Conservation (phyloP, 805 yeast genomes). For the Barnettozyma californica region DNA sequence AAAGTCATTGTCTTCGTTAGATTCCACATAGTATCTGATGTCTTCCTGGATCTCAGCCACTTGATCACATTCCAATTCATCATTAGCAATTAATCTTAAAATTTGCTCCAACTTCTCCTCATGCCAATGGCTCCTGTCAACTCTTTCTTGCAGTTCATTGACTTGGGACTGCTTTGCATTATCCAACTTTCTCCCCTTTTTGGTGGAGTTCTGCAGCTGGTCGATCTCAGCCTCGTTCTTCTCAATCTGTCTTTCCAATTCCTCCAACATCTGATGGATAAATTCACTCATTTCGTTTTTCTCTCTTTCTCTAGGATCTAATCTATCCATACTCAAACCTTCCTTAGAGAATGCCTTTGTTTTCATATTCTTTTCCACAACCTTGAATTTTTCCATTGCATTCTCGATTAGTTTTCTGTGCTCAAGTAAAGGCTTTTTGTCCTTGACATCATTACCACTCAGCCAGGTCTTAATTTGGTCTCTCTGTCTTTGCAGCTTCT, state of each 20-base stretch:
- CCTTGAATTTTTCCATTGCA: conserved; percentile 95
- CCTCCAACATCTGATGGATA: conserved; percentile 67
- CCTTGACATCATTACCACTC: conserved; percentile 85
- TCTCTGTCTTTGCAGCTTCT: conserved; percentile 86
- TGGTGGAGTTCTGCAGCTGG: conserved; percentile 42
- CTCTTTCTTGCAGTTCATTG: conserved; percentile 53
- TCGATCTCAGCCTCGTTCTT: conserved; percentile 68
- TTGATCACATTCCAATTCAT: conserved; percentile 70
- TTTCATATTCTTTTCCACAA: conserved; percentile 87
- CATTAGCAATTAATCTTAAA: conserved; percentile 71
- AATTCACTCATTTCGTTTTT: conserved; percentile 69
- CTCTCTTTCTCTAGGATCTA: conserved; percentile 78
- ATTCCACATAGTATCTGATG: conserved; percentile 87
- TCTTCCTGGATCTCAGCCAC: conserved; percentile 81
- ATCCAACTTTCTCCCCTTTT: conserved; percentile 56
- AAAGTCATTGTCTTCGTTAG: conserved; percentile 88
- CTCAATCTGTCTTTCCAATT: conserved; percentile 76
- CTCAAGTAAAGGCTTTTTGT: conserved; percentile 75
- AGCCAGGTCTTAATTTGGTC: conserved; percentile 96
- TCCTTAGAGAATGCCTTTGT: conserved; percentile 93
- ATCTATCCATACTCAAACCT: conserved; percentile 69
- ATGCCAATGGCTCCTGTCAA: conserved; percentile 78
- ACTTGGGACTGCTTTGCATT: conserved; percentile 49
- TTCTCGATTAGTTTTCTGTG: conserved; percentile 62
- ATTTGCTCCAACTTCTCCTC: conserved; percentile 72